These are phyloP conservation scores for Trichosporon sp. DNA, from an alignment of 1,284 basidiomycete genomes.

Conservation along the genomic window DNA sequence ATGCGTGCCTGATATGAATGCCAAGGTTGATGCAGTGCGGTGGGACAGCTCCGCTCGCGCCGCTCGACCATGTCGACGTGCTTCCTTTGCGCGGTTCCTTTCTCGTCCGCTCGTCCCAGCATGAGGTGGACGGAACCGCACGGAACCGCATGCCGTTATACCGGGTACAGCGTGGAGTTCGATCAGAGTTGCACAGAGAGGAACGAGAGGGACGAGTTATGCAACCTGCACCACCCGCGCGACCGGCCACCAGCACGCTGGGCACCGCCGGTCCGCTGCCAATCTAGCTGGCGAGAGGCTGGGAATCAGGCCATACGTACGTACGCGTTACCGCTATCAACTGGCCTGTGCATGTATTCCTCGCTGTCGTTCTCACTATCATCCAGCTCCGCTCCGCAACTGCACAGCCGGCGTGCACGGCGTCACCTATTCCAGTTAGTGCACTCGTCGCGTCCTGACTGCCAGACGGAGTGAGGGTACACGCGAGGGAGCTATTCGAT, in stretches of 20 bases:
- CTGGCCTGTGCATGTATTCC: neutral
- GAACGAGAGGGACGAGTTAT: neutral
- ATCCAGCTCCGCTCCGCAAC: too few relatives aligned
- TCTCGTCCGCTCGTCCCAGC: neutral
- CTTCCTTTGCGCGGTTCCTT: neutral
- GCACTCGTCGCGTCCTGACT: neutral
- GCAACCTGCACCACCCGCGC: too few relatives aligned
- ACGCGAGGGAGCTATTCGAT: too few relatives aligned
- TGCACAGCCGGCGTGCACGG: neutral
- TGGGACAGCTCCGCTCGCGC: neutral
- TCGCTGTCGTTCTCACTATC: neutral
- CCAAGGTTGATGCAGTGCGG: slow-evolving; percentile 1
- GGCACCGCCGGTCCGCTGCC: too few relatives aligned
- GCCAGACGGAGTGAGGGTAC: neutral
- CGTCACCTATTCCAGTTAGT: neutral
- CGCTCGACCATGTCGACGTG: too few relatives aligned
- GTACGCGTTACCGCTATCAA: neutral
- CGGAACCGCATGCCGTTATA: neutral
- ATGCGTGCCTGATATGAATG: neutral
- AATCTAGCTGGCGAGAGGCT: neutral
- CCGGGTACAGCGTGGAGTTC: too few relatives aligned
- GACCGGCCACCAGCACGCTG: neutral
- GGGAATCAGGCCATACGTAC: neutral
- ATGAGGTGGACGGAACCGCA: neutral
- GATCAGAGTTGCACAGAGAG: neutral